A percentile compares a stretch with the other conserved stretches of the same genome.
Evolutionary conservation across 768 basidiomycete species (phyloP).

Genomic region (Suillus subalutaceus): DNA sequence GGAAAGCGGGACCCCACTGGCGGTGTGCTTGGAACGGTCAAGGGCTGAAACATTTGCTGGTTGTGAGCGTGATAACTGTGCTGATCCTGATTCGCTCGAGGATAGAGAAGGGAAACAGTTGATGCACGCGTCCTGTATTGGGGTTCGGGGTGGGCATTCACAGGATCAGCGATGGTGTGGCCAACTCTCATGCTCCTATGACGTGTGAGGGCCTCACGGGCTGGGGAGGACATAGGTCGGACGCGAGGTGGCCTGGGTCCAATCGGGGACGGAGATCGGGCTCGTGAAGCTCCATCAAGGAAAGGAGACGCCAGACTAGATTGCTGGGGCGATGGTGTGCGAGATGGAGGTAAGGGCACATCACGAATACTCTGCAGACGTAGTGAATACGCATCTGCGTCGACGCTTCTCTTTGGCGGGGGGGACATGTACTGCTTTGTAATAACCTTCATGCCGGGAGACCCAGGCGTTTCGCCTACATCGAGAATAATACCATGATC

Average conservation of each 20-base stretch:
- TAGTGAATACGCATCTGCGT: slow-evolving; percentile 15
- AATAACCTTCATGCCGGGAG: slow-evolving; percentile 32
- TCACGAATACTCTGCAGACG: slow-evolving; percentile 28
- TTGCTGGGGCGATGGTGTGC: slow-evolving; percentile 31
- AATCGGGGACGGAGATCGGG: slow-evolving; percentile 50
- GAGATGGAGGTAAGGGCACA: slow-evolving; percentile 31
- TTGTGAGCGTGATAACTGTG: slow-evolving; percentile 36
- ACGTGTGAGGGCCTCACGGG: slow-evolving; percentile 28
- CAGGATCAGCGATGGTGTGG: slow-evolving; percentile 21
- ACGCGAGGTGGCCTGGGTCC: slow-evolving; percentile 48
- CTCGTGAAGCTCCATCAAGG: slow-evolving; percentile 33
- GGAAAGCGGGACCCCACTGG: slow-evolving; percentile 23
- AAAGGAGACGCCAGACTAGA: slow-evolving; percentile 17
- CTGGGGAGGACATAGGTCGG: slow-evolving; percentile 34
- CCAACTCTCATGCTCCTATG: slow-evolving; percentile 35
- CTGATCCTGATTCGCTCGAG: slow-evolving; percentile 29
- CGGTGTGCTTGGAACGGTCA: slow-evolving; percentile 29
- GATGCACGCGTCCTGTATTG: slow-evolving; percentile 30
- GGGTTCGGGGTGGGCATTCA: slow-evolving; percentile 25
- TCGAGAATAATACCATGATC: slow-evolving; percentile 53
- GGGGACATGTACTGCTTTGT: slow-evolving; percentile 48
- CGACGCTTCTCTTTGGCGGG: slow-evolving; percentile 33
- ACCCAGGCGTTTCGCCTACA: slow-evolving; percentile 24
- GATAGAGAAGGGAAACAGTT: slow-evolving; percentile 29
- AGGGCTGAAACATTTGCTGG: slow-evolving; percentile 34